These are phyloP conservation scores for Boletus reticuloceps DNA, from an alignment of 768 basidiomycete species.

Conservation along the genomic window DNA sequence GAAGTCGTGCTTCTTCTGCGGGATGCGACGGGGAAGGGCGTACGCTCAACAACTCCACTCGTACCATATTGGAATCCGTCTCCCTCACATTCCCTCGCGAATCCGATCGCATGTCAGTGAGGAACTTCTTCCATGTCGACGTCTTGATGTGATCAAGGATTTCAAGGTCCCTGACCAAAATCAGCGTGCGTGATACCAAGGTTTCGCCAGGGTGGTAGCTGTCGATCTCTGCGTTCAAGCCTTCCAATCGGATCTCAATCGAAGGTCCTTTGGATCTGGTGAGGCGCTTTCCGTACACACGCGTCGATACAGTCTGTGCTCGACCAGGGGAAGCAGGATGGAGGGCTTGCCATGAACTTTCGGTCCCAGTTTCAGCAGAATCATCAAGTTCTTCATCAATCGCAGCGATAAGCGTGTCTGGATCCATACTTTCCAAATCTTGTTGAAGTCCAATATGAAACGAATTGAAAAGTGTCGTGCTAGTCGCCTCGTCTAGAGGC, in stretches of 20 bases:
- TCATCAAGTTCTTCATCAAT: conserved; percentile 90
- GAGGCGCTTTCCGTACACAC: conserved; percentile 57
- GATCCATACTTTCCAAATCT: conserved; percentile 71
- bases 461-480: conserved; percentile 86
- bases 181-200: conserved; percentile 63
- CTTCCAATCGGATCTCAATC: conserved; percentile 79
- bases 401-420: conserved; percentile 77
- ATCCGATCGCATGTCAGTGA: conserved; percentile 82
- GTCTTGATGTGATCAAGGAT: conserved; percentile 98
- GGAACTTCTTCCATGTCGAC: conserved; percentile 97
- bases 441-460: conserved; percentile 89
- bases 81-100: conserved; percentile 86
- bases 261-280: conserved; percentile 73
- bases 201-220: conserved; percentile 53
- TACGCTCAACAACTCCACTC: conserved; percentile 73
- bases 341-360: conserved; percentile 92
- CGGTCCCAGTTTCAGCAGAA: conserved; percentile 67
- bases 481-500: conserved; percentile 65
- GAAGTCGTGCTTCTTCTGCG: conserved; percentile 75
- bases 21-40: conserved; percentile 66
- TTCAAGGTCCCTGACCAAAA: conserved; percentile 71
- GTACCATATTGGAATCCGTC: conserved; percentile 92
- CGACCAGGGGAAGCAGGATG: conserved; percentile 48
- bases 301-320: conserved; percentile 31
- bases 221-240: conserved; percentile 65